phyloP scores from a whole-genome alignment of 1,284 basidiomycete species.

The Mycocalia duriaeana region DNA sequence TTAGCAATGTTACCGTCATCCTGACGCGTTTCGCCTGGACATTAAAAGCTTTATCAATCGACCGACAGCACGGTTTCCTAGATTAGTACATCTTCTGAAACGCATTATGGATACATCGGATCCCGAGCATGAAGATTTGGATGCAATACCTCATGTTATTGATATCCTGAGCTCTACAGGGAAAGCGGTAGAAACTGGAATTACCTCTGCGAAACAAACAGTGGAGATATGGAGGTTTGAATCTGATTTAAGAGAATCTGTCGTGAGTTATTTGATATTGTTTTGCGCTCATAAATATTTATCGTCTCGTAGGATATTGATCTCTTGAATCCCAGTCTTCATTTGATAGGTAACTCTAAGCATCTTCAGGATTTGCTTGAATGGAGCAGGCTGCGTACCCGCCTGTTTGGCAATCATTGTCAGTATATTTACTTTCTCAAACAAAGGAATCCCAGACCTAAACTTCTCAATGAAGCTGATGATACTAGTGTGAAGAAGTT shows the following conservation, averaged over 20 bases:
- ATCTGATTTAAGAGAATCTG: conserved; percentile 66
- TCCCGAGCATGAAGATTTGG: conserved; percentile 70
- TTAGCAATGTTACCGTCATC: conserved; percentile 64
- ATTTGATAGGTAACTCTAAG: too few species aligned
- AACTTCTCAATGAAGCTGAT: too few species aligned
- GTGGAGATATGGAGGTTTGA: conserved; percentile 86
- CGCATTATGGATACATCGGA: conserved; percentile 76
- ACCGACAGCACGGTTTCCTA: conserved; percentile 80
- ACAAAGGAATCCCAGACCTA: too few species aligned
- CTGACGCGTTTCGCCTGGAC: conserved; percentile 70
- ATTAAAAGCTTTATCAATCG: conserved; percentile 86
- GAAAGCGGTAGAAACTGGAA: conserved; percentile 82
- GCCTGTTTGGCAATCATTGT: too few species aligned
- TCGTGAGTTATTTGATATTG: conserved; percentile 45
- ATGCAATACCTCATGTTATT: conserved; percentile 77
- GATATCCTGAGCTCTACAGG: conserved; percentile 82
- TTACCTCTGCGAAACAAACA: conserved; percentile 78
- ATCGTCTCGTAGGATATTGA: conserved; percentile 70
- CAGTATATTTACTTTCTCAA: too few species aligned
- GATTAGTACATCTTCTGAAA: conserved; percentile 83
- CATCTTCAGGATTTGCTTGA: too few species aligned
- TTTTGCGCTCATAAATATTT: neutral
- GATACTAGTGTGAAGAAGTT: too few species aligned
- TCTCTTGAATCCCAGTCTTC: conserved; percentile 72
- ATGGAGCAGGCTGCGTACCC: too few species aligned